A percentile compares a stretch with the other conserved stretches of the same genome.
phyloP scores from a whole-genome alignment of 768 basidiomycete species.

The Sarcodon sp. region DNA sequence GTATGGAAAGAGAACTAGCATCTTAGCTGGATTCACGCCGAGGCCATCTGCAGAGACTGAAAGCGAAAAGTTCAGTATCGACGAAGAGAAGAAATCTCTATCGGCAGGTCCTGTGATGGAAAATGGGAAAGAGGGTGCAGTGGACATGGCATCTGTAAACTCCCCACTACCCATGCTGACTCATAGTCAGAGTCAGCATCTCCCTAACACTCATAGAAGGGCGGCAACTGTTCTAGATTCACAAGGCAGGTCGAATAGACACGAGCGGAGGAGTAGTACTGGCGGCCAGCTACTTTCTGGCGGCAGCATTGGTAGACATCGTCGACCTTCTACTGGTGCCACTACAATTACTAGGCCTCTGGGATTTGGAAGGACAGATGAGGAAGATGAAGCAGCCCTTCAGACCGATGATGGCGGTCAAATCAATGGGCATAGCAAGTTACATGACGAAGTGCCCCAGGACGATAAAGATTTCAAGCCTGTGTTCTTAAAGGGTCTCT shows the following conservation, averaged over 20 bases:
- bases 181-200: slow-evolving; percentile 38
- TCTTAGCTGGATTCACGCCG: slow-evolving; percentile 30
- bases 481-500: slow-evolving; percentile 89
- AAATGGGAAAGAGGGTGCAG: slow-evolving; percentile 12
- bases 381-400: slow-evolving; percentile 24
- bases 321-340: slow-evolving; percentile 62
- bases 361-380: slow-evolving; percentile 35
- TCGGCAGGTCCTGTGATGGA: slow-evolving; percentile 5
- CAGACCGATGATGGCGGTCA: slow-evolving; percentile 28
- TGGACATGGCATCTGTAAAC: slow-evolving; percentile 8
- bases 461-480: slow-evolving; percentile 81
- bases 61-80: slow-evolving; percentile 6
- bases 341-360: slow-evolving; percentile 18
- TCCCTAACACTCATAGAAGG: slow-evolving; percentile 50
- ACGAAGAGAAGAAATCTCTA: slow-evolving; percentile 7
- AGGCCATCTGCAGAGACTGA: slow-evolving; percentile 19
- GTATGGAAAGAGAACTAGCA: slow-evolving; percentile 32
- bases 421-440: slow-evolving; percentile 21
- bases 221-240: slow-evolving; percentile 73
- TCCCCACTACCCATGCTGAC: slow-evolving; percentile 16
- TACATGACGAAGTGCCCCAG: slow-evolving; percentile 31
- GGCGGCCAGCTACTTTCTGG: slow-evolving; percentile 45
- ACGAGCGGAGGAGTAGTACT: slow-evolving; percentile 69
- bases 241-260: slow-evolving; percentile 43
- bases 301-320: slow-evolving; percentile 53